phyloP scores from a whole-genome alignment of 495 filamentous ascomycete genomes.

The Penicillium psychrofluorescens region DNA sequence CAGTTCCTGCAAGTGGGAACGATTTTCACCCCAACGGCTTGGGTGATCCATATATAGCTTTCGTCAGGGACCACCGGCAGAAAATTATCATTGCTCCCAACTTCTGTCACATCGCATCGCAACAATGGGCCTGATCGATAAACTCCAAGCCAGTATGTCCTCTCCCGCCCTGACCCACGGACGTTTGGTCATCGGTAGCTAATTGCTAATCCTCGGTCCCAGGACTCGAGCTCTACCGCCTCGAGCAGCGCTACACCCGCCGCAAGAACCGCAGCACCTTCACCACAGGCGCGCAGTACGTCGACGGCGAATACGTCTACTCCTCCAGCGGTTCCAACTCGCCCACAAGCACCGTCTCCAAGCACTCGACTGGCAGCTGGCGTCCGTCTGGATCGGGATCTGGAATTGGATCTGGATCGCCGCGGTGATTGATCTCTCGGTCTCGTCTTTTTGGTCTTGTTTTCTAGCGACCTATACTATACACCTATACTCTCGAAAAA shows the following conservation, averaged over 20 bases:
- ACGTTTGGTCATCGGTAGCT: no score
- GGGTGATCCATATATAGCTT: no score
- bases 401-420: slow-evolving; percentile 24
- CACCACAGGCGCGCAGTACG: slow-evolving; percentile 76
- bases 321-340: slow-evolving; percentile 23
- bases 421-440: slow-evolving; percentile 1
- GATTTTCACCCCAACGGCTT: neutral
- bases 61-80: no score
- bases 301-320: slow-evolving; percentile 89
- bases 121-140: slow-evolving; percentile 50
- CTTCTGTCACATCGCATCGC: neutral
- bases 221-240: slow-evolving; percentile 80
- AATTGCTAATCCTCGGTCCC: slow-evolving; percentile 10
- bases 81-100: neutral
- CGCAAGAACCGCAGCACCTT: slow-evolving; percentile 82
- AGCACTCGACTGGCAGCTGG: slow-evolving; percentile 38
- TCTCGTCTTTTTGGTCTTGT: neutral
- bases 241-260: slow-evolving; percentile 87
- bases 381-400: slow-evolving; percentile 28
- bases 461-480: neutral
- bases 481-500: no score
- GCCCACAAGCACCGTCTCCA: slow-evolving; percentile 33
- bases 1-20: slow-evolving; percentile 6
- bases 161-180: neutral
- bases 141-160: slow-evolving; percentile 48